A percentile compares a stretch with the other conserved stretches of the same genome.
Evolutionary conservation across 768 basidiomycete species (phyloP).

Genomic region (Tylopilus cervinicoccineus): DNA sequence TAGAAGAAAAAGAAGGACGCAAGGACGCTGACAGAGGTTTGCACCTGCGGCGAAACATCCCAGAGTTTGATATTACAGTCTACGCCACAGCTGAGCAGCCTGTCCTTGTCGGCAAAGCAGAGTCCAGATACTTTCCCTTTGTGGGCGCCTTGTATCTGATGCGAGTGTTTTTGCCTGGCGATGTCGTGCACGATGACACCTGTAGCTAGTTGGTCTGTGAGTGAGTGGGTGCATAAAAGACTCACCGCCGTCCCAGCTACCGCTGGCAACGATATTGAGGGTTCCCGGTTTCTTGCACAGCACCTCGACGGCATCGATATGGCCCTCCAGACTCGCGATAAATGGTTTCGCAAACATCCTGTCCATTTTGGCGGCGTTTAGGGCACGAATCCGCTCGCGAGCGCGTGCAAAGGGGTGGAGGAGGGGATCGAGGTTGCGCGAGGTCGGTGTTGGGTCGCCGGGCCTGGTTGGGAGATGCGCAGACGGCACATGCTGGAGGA

Average conservation of each 20-base stretch:
- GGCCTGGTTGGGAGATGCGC: slow-evolving; percentile 68
- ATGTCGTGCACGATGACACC: slow-evolving; percentile 87
- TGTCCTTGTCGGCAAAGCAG: slow-evolving; percentile 61
- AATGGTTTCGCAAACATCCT: slow-evolving; percentile 98
- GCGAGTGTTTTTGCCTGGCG: slow-evolving; percentile 48
- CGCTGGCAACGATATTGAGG: slow-evolving; percentile 79
- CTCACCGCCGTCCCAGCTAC: slow-evolving; percentile 94
- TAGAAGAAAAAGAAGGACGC: background rate
- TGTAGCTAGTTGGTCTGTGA: slow-evolving; percentile 25
- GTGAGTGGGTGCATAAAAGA: slow-evolving; percentile 13
- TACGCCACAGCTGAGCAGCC: slow-evolving; percentile 74
- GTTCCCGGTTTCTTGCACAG: slow-evolving; percentile 70
- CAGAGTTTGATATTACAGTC: slow-evolving; percentile 84
- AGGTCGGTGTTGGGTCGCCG: slow-evolving; percentile 83
- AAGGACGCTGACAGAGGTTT: slow-evolving; percentile 34
- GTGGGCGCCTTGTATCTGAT: slow-evolving; percentile 67
- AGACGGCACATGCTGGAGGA: slow-evolving; percentile 79
- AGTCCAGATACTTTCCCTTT: slow-evolving; percentile 84
- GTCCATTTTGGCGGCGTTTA: slow-evolving; percentile 96
- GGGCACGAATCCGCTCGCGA: slow-evolving; percentile 87
- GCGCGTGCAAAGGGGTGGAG: slow-evolving; percentile 94
- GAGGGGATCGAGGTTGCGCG: slow-evolving; percentile 90
- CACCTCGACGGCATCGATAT: slow-evolving; percentile 91
- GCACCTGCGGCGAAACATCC: slow-evolving; percentile 43
- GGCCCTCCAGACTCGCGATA: slow-evolving; percentile 84